Conservation (phyloP, 208 protist species). For the Strigomonas culicis region DNA sequence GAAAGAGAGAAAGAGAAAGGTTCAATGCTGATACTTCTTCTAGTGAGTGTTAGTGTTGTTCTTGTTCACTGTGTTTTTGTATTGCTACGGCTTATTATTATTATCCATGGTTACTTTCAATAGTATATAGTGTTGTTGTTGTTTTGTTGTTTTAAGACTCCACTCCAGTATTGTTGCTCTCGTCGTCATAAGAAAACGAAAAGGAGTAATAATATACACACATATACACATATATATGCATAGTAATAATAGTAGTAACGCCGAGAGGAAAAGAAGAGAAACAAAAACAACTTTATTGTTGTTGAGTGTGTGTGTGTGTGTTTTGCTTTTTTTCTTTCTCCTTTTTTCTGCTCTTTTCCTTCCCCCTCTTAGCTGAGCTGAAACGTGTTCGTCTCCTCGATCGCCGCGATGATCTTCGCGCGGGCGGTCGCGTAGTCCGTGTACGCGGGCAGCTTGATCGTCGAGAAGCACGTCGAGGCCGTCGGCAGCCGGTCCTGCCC, state of each 20-base stretch:
- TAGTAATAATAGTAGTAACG: slow-evolving; percentile 1
- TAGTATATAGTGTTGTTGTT: too few relatives aligned
- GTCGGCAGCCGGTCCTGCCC: slow-evolving; percentile 80
- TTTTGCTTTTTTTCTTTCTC: background rate
- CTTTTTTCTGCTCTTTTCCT: background rate
- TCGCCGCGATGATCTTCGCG: slow-evolving; percentile 87
- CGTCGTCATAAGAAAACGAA: background rate
- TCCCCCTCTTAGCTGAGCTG: slow-evolving; percentile 62
- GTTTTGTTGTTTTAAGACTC: slow-evolving; percentile 4
- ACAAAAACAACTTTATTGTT: background rate
- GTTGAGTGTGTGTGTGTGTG: background rate
- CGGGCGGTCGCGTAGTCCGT: slow-evolving; percentile 43
- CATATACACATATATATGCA: background rate
- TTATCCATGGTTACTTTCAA: too few relatives aligned
- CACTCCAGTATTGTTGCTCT: too few relatives aligned
- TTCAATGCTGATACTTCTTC: background rate
- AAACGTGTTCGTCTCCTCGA: slow-evolving; percentile 84
- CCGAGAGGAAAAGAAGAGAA: background rate
- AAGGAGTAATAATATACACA: background rate
- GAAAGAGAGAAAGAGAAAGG: slow-evolving; percentile 1
- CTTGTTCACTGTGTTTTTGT: background rate
- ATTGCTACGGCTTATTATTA: too few relatives aligned
- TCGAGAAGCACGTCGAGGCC: slow-evolving; percentile 91
- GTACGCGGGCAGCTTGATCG: slow-evolving; percentile 91
- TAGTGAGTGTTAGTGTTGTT: background rate